phyloP scores from a whole-genome alignment of 768 basidiomycete genomes.

The Serendipita sp. region DNA sequence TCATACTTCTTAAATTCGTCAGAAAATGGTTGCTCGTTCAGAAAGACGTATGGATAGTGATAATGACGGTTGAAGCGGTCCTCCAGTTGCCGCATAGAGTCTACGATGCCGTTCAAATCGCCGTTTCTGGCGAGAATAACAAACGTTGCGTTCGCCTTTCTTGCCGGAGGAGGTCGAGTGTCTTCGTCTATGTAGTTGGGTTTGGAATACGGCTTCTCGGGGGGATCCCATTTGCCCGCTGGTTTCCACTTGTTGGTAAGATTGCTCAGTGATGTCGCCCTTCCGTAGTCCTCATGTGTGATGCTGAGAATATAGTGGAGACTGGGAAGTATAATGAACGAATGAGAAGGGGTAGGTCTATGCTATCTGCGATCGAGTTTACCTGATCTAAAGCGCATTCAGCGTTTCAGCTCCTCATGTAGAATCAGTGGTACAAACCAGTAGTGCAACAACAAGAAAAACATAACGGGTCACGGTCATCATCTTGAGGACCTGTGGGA shows the following conservation, averaged over 20 bases:
- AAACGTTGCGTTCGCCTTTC: conserved; percentile 68
- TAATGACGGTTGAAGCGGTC: conserved; percentile 44
- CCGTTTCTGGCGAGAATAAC: conserved; percentile 54
- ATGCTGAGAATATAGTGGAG: conserved; percentile 7
- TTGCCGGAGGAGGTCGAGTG: conserved; percentile 18
- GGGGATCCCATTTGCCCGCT: neutral
- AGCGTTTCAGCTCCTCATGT: neutral
- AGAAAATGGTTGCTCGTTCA: conserved; percentile 67
- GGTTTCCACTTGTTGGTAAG: neutral
- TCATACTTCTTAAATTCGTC: conserved; percentile 52
- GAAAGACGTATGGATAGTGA: conserved; percentile 66
- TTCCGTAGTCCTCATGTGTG: conserved; percentile 7
- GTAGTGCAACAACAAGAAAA: neutral
- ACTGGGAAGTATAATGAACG: neutral
- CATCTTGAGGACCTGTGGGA: conserved; percentile 4
- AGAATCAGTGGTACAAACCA: conserved; percentile 1
- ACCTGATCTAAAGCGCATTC: neutral
- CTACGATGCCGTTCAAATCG: conserved; percentile 42
- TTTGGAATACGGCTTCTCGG: neutral
- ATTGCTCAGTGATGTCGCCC: conserved; percentile 5
- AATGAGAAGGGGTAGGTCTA: no score
- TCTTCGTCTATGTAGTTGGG: neutral
- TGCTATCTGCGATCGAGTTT: neutral
- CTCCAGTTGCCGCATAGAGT: conserved; percentile 55
- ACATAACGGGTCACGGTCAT: conserved; percentile 7